Conservation (phyloP, 2,329 filamentous ascomycete species). For the Ophiostoma himal-ulmi region DNA sequence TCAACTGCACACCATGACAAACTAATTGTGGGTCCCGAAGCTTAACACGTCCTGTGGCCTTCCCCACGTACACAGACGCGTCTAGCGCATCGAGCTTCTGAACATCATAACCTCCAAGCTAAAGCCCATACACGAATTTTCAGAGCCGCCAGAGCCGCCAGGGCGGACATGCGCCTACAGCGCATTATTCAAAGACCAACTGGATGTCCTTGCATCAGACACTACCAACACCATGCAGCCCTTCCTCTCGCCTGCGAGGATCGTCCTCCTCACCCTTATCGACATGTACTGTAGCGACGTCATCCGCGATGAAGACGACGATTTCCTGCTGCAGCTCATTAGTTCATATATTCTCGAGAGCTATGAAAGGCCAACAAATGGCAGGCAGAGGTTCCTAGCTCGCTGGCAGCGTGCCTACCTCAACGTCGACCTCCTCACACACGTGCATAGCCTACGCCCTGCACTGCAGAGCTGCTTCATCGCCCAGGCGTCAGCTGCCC, state of each 20-base stretch:
- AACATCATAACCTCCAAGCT: neutral
- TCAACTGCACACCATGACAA: neutral
- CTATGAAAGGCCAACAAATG: constrained; percentile 32
- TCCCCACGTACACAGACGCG: neutral
- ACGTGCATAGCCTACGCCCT: constrained; percentile 20
- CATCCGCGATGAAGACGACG: constrained; percentile 38
- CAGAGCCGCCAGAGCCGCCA: neutral
- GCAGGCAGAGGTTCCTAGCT: constrained; percentile 26
- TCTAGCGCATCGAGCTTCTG: constrained; percentile 2
- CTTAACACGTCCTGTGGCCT: neutral
- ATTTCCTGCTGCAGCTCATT: constrained; percentile 39
- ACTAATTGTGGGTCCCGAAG: neutral
- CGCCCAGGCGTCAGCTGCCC: constrained; percentile 51
- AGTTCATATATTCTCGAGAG: constrained; percentile 44
- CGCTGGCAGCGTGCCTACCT: constrained; percentile 47
- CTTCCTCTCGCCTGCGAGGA: constrained; percentile 44
- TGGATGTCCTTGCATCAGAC: neutral
- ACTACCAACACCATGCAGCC: constrained; percentile 20
- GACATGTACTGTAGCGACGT: constrained; percentile 72
- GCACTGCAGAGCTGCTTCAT: constrained; percentile 23
- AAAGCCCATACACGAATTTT: neutral
- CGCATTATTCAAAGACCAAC: neutral
- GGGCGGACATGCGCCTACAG: neutral
- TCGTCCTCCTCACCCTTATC: constrained; percentile 73
- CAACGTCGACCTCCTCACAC: constrained; percentile 47